Evolutionary conservation across 2,329 filamentous ascomycete species (phyloP).

Genomic region (Monosporascus sp.): DNA sequence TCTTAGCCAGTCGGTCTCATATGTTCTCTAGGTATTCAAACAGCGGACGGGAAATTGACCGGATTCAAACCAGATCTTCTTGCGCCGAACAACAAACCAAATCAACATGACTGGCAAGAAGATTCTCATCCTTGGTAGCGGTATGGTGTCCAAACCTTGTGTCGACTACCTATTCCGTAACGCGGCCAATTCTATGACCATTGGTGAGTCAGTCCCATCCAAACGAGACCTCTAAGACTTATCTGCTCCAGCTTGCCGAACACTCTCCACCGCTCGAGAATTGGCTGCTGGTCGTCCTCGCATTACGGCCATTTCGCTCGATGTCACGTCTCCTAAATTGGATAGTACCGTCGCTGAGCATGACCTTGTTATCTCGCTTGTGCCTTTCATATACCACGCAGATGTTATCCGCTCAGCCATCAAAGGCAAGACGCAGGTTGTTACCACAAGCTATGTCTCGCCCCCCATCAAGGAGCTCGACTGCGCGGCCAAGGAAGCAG

Average conservation of each 20-base stretch:
- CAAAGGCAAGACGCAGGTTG: conserved; percentile 64
- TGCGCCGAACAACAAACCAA: too few species aligned
- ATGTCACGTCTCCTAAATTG: conserved; percentile 5
- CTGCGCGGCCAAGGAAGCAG: conserved; percentile 55
- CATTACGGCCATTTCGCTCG: not conserved
- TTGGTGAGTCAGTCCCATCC: too few species aligned
- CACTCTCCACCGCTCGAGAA: not conserved
- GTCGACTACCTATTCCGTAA: not conserved
- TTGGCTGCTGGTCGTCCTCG: not conserved
- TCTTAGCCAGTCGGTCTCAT: too few species aligned
- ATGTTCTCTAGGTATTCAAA: too few species aligned
- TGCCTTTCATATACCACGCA: conserved; percentile 19
- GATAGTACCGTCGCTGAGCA: conserved; percentile 9
- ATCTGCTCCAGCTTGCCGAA: not conserved
- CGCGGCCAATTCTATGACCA: too few species aligned
- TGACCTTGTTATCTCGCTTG: conserved; percentile 19
- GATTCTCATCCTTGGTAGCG: not conserved
- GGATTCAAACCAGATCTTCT: too few species aligned
- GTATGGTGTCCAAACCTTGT: not conserved
- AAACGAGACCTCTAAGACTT: too few species aligned
- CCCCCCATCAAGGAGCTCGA: conserved; percentile 65
- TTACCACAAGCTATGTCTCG: conserved; percentile 69
- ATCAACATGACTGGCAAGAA: not conserved
- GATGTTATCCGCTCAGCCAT: conserved; percentile 64
- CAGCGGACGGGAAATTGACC: too few species aligned